Percentiles rank a stretch among this genome's conserved stretches.
phyloP scores from a whole-genome alignment of 148 eudicot species.

The Mesembryanthemum crystallinum region DNA sequence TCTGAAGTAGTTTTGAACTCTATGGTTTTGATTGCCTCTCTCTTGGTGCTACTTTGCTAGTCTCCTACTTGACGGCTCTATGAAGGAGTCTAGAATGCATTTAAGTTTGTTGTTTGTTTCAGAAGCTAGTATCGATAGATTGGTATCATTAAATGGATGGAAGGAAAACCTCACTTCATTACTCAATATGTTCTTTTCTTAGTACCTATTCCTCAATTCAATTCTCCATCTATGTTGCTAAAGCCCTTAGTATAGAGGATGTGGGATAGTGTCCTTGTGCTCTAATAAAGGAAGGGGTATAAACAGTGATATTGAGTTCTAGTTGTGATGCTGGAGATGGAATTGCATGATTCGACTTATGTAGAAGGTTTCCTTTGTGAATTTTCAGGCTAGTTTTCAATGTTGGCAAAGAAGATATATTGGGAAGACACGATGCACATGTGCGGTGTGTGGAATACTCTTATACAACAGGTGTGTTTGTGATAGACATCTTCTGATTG shows the following conservation, averaged over 20 bases:
- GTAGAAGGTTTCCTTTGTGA: constrained; percentile 14
- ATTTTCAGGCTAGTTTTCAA: constrained; percentile 74
- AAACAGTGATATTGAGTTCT: neutral
- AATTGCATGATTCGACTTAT: neutral
- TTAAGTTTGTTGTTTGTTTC: too few relatives aligned
- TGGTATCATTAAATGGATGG: neutral
- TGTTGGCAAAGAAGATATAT: constrained; percentile 74
- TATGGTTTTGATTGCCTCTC: neutral
- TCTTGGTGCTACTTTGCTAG: too few relatives aligned
- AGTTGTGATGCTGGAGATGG: neutral
- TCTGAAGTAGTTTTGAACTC: neutral
- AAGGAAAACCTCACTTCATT: neutral
- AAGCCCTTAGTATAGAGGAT: neutral
- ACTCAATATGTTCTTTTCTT: neutral
- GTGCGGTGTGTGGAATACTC: constrained; percentile 93
- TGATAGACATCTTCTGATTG: neutral
- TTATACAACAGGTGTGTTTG: constrained; percentile 65
- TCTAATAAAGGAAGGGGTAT: neutral
- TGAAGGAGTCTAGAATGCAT: too few relatives aligned
- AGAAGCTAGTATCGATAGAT: neutral
- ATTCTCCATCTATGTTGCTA: too few relatives aligned
- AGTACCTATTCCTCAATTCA: neutral
- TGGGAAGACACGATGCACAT: constrained; percentile 87
- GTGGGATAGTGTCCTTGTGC: neutral
- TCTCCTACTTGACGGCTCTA: too few relatives aligned